Evolutionary conservation across 2,329 filamentous ascomycete genomes (phyloP).

Genomic region (Lasiodiplodia gonubiensis): DNA sequence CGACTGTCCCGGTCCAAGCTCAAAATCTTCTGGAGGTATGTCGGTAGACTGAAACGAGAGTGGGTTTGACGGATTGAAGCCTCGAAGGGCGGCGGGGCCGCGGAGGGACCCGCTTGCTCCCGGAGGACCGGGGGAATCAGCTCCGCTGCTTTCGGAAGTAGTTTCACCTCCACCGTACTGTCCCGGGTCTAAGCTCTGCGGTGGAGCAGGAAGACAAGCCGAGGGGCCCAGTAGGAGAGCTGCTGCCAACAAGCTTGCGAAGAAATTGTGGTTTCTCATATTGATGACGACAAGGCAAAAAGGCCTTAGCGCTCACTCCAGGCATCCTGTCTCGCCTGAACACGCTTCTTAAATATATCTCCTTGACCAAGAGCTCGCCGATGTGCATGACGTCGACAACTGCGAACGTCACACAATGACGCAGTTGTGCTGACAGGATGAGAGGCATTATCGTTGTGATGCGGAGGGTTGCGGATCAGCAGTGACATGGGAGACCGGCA

Average conservation of each 20-base stretch:
- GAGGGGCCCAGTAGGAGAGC: slow-evolving; percentile 10
- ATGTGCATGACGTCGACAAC: too few relatives aligned
- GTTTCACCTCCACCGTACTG: slow-evolving; percentile 17
- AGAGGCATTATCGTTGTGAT: too few relatives aligned
- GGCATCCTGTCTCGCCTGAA: too few relatives aligned
- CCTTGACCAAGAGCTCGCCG: too few relatives aligned
- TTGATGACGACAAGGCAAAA: too few relatives aligned
- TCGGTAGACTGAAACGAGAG: slow-evolving; percentile 41
- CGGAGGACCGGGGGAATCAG: slow-evolving; percentile 38
- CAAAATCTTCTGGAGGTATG: slow-evolving; percentile 44
- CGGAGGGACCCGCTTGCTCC: slow-evolving; percentile 45
- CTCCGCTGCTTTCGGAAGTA: background rate
- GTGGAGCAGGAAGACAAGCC: background rate
- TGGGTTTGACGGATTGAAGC: slow-evolving; percentile 42
- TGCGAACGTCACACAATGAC: too few relatives aligned
- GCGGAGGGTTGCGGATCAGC: too few relatives aligned
- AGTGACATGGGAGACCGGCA: background rate
- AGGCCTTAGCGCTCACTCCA: too few relatives aligned
- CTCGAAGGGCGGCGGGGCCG: slow-evolving; percentile 40
- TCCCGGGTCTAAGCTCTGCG: background rate
- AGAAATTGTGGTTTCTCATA: background rate
- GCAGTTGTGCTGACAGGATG: too few relatives aligned
- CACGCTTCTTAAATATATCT: too few relatives aligned
- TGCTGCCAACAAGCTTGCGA: background rate
- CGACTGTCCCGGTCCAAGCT: slow-evolving; percentile 45